Evolutionary conservation across 805 yeast genomes (phyloP).

Genomic region (Suhomyces emberorum): DNA sequence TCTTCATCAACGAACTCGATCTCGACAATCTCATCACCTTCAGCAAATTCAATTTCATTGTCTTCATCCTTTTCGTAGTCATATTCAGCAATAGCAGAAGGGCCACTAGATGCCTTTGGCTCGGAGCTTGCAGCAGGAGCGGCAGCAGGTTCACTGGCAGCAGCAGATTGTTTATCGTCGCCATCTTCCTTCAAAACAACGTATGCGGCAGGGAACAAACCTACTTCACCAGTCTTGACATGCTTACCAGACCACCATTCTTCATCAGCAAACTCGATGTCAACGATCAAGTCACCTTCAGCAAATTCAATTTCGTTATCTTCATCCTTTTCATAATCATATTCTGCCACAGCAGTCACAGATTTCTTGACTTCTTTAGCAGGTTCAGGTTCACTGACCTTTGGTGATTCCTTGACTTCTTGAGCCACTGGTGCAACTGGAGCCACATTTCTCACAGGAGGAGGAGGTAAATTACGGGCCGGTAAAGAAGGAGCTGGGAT

Average conservation of each 20-base stretch:
- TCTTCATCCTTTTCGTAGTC: constrained; percentile 91
- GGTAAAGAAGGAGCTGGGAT: constrained; percentile 20
- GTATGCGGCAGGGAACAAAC: constrained; percentile 57
- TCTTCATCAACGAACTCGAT: constrained; percentile 90
- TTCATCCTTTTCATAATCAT: constrained; percentile 73
- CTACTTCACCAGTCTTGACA: constrained; percentile 43
- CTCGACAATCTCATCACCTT: constrained; percentile 76
- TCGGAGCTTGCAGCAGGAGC: constrained; percentile 14
- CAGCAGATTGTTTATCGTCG: constrained; percentile 3
- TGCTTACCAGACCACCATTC: constrained; percentile 64
- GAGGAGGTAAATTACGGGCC: constrained; percentile 16
- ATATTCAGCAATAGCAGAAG: constrained; percentile 62
- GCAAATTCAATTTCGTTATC: constrained; percentile 67
- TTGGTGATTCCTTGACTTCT: too few species aligned
- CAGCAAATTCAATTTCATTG: constrained; percentile 81
- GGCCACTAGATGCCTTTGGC: constrained; percentile 15
- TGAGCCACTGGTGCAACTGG: constrained; percentile 12
- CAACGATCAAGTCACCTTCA: constrained; percentile 66
- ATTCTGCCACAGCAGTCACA: constrained; percentile 70
- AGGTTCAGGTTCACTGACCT: not conserved
- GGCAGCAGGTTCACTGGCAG: constrained; percentile 11
- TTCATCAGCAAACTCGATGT: constrained; percentile 66
- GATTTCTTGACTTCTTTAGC: constrained; percentile 9
- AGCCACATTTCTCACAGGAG: constrained; percentile 17
- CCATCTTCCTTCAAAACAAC: constrained; percentile 31